Evolutionary conservation across 2,329 filamentous ascomycete genomes (phyloP).

Genomic region (Colletotrichum eleusines): DNA sequence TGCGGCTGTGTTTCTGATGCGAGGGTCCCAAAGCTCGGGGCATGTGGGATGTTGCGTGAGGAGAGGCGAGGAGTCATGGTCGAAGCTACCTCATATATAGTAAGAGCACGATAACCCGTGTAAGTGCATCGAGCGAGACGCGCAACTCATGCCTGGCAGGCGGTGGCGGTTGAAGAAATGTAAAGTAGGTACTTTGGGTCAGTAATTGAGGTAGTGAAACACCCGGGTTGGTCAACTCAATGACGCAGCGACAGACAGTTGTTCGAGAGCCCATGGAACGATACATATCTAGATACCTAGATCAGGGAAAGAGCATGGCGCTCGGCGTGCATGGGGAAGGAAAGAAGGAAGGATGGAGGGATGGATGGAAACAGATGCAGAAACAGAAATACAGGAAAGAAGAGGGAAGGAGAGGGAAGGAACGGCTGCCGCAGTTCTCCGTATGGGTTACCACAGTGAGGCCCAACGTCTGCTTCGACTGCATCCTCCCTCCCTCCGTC

Average conservation of each 20-base stretch:
- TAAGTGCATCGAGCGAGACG: background rate
- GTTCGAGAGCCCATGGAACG: background rate
- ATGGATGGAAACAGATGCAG: background rate
- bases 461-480: background rate
- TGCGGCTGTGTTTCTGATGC: slow-evolving; percentile 25
- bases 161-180: background rate
- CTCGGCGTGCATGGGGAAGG: background rate
- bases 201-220: background rate
- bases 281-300: background rate
- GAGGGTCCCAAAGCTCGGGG: background rate
- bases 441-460: background rate
- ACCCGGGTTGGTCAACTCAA: background rate
- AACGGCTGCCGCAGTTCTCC: background rate
- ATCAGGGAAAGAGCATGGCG: slow-evolving; percentile 1
- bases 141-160: background rate
- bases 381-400: background rate
- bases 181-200: background rate
- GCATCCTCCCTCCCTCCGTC: background rate
- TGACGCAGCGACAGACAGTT: background rate
- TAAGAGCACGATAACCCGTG: too few species aligned
- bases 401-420: slow-evolving; percentile 15
- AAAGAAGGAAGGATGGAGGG: background rate
- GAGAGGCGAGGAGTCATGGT: background rate
- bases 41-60: background rate
- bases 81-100: background rate